Evolutionary conservation across 2,329 filamentous ascomycete genomes (phyloP).

Genomic region (Truncatella angustata): DNA sequence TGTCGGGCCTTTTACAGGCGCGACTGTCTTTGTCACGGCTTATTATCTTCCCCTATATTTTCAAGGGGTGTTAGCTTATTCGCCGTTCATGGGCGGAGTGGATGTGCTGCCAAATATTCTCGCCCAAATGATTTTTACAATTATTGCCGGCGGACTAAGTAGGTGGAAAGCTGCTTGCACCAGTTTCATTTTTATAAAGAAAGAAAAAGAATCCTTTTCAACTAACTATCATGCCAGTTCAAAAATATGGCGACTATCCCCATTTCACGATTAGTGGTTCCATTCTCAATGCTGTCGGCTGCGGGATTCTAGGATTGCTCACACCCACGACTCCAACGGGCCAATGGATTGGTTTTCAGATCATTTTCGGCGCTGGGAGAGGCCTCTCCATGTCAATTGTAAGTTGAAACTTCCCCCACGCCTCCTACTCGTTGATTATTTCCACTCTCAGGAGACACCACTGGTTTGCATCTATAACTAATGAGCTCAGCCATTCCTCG

Average conservation of each 20-base stretch:
- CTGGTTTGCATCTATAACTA: neutral
- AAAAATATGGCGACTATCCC: neutral
- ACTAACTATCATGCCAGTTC: neutral
- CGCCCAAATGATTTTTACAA: neutral
- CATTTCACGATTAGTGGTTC: neutral
- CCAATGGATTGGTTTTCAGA: neutral
- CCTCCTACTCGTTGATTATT: neutral
- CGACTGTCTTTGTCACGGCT: neutral
- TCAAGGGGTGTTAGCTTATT: neutral
- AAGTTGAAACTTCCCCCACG: neutral
- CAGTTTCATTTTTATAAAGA: neutral
- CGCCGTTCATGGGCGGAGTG: neutral
- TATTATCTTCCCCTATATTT: neutral
- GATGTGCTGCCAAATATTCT: neutral
- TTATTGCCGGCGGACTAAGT: neutral
- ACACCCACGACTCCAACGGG: neutral
- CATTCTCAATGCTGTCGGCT: neutral
- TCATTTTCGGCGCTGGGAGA: neutral
- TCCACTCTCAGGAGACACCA: neutral
- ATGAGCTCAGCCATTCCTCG: neutral
- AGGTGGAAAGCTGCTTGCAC: neutral
- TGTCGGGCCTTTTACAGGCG: neutral
- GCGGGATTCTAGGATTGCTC: neutral
- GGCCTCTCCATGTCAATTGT: neutral
- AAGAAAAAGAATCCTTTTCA: neutral